These are phyloP conservation scores for Quercus agrifolia DNA, from an alignment of 306 rosid genomes.

Conservation along the genomic window DNA sequence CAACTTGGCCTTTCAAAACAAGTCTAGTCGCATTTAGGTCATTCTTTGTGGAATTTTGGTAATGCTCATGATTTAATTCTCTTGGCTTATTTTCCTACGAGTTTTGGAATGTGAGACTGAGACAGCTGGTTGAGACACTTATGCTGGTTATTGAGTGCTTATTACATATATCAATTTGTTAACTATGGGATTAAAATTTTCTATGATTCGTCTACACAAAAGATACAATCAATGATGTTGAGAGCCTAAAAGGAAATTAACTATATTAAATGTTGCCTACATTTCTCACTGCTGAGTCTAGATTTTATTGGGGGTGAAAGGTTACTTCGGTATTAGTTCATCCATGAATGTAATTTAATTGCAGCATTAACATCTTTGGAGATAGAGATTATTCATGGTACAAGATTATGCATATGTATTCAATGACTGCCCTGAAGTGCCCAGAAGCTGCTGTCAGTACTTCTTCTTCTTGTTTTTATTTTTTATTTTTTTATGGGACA, in stretches of 20 bases:
- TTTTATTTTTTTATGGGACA: not conserved
- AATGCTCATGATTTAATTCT: not conserved
- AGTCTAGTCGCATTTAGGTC: not conserved
- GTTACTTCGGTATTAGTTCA: not conserved
- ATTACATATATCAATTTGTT: not conserved
- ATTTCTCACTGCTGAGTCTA: not conserved
- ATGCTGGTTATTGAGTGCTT: not conserved
- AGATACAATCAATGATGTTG: not conserved
- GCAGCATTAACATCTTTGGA: not conserved
- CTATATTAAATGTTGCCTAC: not conserved
- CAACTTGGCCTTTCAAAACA: not conserved
- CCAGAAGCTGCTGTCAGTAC: not conserved
- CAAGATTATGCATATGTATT: not conserved
- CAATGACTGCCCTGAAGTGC: not conserved
- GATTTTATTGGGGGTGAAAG: not conserved
- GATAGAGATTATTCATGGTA: not conserved
- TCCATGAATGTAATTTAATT: not conserved
- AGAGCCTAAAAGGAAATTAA: not conserved
- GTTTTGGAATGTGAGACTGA: not conserved
- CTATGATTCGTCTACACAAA: not conserved
- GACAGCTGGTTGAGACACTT: not conserved
- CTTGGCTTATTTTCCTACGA: not conserved
- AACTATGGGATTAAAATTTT: not conserved
- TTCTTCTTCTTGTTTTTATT: not conserved
- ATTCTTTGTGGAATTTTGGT: not conserved